A percentile compares a stretch with the other conserved stretches of the same genome.
phyloP scores from a whole-genome alignment of 192 early-diverging fungal species.

The Linnemannia hyalina region DNA sequence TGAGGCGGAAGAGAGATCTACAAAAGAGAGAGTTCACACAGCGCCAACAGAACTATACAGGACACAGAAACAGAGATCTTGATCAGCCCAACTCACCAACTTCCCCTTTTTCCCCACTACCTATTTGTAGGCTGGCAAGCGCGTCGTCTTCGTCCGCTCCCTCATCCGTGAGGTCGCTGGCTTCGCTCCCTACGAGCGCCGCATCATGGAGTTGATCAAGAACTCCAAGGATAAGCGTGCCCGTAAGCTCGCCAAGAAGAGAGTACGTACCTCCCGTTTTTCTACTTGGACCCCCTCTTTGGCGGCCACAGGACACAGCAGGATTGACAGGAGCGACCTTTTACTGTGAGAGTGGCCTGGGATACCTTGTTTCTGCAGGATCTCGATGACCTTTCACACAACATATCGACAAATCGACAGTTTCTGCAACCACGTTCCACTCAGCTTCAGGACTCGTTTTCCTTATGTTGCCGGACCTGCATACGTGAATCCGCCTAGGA shows the following conservation, averaged over 20 bases:
- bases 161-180: conserved; percentile 98
- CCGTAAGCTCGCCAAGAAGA: conserved; percentile 98
- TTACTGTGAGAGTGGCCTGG: too few species aligned
- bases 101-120: background rate
- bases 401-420: too few species aligned
- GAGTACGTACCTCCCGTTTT: conserved; percentile 60
- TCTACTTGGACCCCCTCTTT: too few species aligned
- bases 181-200: conserved; percentile 98
- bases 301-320: too few species aligned
- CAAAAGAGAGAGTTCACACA: background rate
- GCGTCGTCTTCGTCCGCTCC: conserved; percentile 91
- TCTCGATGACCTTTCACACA: too few species aligned
- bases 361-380: too few species aligned
- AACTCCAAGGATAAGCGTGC: conserved; percentile 99
- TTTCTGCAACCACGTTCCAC: too few species aligned
- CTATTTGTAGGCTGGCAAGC: conserved; percentile 65
- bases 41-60: conserved; percentile 3
- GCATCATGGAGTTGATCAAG: conserved; percentile 99
- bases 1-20: background rate
- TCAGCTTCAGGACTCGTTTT: too few species aligned
- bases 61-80: conserved; percentile 9
- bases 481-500: too few species aligned
- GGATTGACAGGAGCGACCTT: too few species aligned
- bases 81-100: background rate
- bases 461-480: too few species aligned